Evolutionary conservation across 805 yeast genomes (phyloP).

Genomic region (Metschnikowia noctiluminum): DNA sequence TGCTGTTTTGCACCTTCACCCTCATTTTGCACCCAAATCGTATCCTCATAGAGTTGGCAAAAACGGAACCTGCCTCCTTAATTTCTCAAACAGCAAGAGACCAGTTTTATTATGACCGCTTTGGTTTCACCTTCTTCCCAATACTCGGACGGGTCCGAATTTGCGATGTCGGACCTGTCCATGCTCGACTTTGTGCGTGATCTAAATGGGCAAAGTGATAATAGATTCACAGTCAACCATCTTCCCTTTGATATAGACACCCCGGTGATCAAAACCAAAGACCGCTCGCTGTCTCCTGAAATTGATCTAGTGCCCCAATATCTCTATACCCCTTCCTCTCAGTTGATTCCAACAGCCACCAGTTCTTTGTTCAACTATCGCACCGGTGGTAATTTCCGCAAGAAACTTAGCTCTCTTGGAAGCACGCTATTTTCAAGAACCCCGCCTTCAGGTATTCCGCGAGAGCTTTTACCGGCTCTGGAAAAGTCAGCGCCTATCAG

Average conservation of each 20-base stretch:
- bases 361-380: constrained; percentile 4
- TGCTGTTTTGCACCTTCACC: not conserved
- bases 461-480: not conserved
- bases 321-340: not conserved
- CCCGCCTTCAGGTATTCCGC: not conserved
- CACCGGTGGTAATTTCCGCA: constrained; percentile 4
- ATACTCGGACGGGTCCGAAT: constrained; percentile 5
- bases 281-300: constrained; percentile 4
- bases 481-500: not conserved
- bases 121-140: constrained; percentile 5
- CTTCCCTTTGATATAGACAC: constrained; percentile 1
- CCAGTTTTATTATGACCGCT: not conserved
- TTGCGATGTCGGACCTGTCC: constrained; percentile 13
- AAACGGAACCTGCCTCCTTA: not conserved
- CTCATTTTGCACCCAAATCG: not conserved
- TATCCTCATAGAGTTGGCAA: not conserved
- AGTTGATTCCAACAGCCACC: constrained; percentile 1
- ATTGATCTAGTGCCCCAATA: constrained; percentile 5
- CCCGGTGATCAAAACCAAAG: not conserved
- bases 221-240: constrained; percentile 1
- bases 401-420: constrained; percentile 5
- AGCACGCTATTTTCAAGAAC: constrained; percentile 4
- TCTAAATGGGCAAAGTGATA: constrained; percentile 9
- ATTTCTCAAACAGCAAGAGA: not conserved
- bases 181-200: constrained; percentile 16